Evolutionary conservation across 1,139 yeast species (phyloP), one percentile per base, ranked within the genome.

Genomic region (Zhuliangozyma parablackwelliae): DNA sequence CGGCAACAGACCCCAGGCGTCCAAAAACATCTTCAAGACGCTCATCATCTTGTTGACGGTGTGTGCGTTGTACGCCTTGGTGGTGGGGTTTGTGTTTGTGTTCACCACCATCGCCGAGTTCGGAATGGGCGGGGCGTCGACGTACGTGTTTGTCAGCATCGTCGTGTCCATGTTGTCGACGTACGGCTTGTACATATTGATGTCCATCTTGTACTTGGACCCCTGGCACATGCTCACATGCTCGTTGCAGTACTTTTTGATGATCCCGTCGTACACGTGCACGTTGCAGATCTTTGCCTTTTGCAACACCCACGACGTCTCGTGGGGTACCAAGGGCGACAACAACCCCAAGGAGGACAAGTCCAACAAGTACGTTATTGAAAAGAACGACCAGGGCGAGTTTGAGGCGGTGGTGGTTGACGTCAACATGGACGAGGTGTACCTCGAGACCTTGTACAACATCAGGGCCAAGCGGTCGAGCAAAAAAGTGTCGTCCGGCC

Each of bases 251-350:
- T 89, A 89, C 65, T 87, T 89, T 63, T 59, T 88, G 53, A 75
- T 90, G 72, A 71, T 89, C 38, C 97, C 97, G n/a, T 82, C 92
- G 1, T 89, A 87, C 57, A 82, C 94, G 3, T 87, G 96, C 62
- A 84, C 96, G 1, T 68, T 89, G 44, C 97, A 89, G 60, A 87
- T 89, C 40, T 89, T 87, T 64, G 96, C 97, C 1, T 87, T 88
- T 59, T 89, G 97, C 64, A 89, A 89, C 56, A 88, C 96, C 5
- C 96, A 89, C 63, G 97, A 89, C 69, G 95, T 89, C 36, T 84
- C 96, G 0, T 90, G 97, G 97, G 97, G 97, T 61, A 90, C 97
- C 0, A 89, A 89, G 57, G 97, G 97, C 47, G 96, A 90, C 44
- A 85, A 83, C 47, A 78, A 80, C 46, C 84, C 82, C 34, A 72